phyloP scores from a whole-genome alignment of 1,139 yeast species.

The Suhomyces choctaworum region DNA sequence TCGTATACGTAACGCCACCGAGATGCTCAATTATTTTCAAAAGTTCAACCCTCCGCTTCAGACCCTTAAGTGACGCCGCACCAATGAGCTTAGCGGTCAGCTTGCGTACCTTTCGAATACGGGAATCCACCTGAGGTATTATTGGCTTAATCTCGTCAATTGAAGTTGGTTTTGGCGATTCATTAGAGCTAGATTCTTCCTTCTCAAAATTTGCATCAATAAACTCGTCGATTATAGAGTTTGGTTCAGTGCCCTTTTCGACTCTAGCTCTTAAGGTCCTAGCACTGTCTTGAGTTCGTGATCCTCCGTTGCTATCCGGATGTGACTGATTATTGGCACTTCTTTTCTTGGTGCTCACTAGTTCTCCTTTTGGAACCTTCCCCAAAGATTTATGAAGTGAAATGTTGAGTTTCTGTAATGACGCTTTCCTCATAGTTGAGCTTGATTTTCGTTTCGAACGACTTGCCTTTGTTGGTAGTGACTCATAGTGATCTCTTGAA shows the following conservation, averaged over 20 bases:
- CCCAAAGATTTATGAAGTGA: slow-evolving; percentile 24
- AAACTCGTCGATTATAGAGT: neutral
- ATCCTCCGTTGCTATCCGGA: neutral
- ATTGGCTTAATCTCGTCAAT: slow-evolving; percentile 14
- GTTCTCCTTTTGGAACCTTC: slow-evolving; percentile 26
- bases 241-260: neutral
- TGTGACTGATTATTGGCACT: neutral
- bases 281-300: slow-evolving; percentile 3
- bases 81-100: slow-evolving; percentile 6
- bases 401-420: slow-evolving; percentile 25
- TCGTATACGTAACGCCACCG: slow-evolving; percentile 46
- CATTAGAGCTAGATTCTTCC: neutral
- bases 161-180: slow-evolving; percentile 3
- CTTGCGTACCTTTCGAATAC: slow-evolving; percentile 5
- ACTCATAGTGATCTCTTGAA: slow-evolving; percentile 27
- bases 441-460: slow-evolving; percentile 7
- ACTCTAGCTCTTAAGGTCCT: neutral
- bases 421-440: slow-evolving; percentile 6
- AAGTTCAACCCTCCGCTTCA: slow-evolving; percentile 35
- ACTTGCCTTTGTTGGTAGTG: slow-evolving; percentile 9
- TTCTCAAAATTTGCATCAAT: slow-evolving; percentile 1
- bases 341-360: slow-evolving; percentile 20
- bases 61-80: slow-evolving; percentile 16
- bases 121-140: slow-evolving; percentile 12
- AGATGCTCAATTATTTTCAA: slow-evolving; percentile 36